Conservation (phyloP, 2,329 filamentous ascomycete species). For the Aureobasidium vineae region DNA sequence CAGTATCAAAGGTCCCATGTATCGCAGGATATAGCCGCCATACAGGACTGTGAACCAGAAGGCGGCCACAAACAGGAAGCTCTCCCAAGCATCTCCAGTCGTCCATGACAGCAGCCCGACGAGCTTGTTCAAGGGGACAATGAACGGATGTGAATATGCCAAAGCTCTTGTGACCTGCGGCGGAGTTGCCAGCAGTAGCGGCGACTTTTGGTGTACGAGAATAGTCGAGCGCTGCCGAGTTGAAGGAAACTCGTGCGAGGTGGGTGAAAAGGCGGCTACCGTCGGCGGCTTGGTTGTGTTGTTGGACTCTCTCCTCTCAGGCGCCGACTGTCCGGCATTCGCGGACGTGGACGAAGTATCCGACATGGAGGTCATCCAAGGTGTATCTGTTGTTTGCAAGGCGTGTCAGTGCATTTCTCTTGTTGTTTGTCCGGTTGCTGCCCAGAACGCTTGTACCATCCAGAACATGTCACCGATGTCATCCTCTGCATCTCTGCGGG, state of each 20-base stretch:
- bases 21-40: slow-evolving; percentile 76
- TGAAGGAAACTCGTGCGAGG: slow-evolving; percentile 62
- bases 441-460: slow-evolving; percentile 3
- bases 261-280: slow-evolving; percentile 84
- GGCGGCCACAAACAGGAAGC: slow-evolving; percentile 77
- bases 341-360: slow-evolving; percentile 42
- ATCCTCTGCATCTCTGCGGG: slow-evolving; percentile 16
- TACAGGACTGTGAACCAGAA: slow-evolving; percentile 90
- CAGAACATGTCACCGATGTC: slow-evolving; percentile 19
- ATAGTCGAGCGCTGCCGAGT: slow-evolving; percentile 80
- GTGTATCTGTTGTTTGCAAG: slow-evolving; percentile 39
- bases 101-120: slow-evolving; percentile 91
- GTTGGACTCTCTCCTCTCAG: slow-evolving; percentile 34
- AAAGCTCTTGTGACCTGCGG: slow-evolving; percentile 91
- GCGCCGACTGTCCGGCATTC: slow-evolving; percentile 40
- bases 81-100: slow-evolving; percentile 91
- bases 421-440: slow-evolving; percentile 4
- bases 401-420: slow-evolving; percentile 28
- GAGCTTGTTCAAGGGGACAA: slow-evolving; percentile 82
- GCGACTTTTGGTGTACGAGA: slow-evolving; percentile 94
- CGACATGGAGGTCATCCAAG: slow-evolving; percentile 57
- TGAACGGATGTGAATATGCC: slow-evolving; percentile 92
- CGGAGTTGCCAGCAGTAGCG: slow-evolving; percentile 85
- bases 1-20: slow-evolving; percentile 78
- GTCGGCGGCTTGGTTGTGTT: slow-evolving; percentile 55